Evolutionary conservation across 2,329 filamentous ascomycete species (phyloP).

Genomic region (Pseudogymnoascus sp.): DNA sequence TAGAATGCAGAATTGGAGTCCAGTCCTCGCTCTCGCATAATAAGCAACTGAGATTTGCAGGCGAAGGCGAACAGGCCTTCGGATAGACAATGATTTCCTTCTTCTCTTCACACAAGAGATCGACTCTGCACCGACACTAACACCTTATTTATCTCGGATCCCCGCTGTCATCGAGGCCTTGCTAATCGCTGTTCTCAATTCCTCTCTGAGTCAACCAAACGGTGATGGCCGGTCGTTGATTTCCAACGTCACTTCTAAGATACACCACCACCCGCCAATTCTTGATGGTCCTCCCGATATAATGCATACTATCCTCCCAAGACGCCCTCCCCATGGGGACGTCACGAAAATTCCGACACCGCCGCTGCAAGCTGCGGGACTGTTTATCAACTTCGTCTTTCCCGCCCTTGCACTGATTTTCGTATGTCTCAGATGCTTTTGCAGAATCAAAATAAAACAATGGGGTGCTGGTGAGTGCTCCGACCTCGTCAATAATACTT

Average conservation of each 20-base stretch:
- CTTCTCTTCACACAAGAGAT: neutral
- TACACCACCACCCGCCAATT: neutral
- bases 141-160: neutral
- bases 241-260: neutral
- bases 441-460: conserved; percentile 23
- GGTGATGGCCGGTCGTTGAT: neutral
- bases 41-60: conserved; percentile 1
- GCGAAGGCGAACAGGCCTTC: neutral
- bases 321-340: neutral
- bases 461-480: conserved; percentile 23
- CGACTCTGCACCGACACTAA: conserved; percentile 1
- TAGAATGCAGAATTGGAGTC: neutral
- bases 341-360: conserved; percentile 25
- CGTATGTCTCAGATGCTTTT: conserved; percentile 23
- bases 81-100: neutral
- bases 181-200: neutral
- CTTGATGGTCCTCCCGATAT: neutral
- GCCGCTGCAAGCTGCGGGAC: conserved; percentile 25
- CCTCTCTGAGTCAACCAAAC: neutral
- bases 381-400: conserved; percentile 29
- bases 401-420: conserved; percentile 24
- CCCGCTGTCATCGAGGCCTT: neutral
- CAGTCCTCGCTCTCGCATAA: neutral
- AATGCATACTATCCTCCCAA: conserved; percentile 1
- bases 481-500: conserved; percentile 10